These are phyloP conservation scores for Fusarium sulawesiense DNA, from an alignment of 2,329 filamentous ascomycete species.

Conservation along the genomic window DNA sequence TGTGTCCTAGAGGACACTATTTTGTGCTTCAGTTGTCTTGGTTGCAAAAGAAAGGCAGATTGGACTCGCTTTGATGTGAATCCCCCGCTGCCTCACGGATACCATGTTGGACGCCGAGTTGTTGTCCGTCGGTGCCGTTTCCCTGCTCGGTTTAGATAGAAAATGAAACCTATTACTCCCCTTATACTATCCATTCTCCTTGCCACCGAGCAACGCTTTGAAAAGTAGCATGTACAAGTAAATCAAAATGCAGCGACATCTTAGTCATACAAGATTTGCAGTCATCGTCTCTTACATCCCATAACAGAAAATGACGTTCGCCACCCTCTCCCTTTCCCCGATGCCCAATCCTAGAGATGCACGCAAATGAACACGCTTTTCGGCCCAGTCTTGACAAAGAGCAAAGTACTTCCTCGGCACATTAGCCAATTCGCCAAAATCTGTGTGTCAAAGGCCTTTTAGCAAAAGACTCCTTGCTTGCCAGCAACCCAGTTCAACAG, in stretches of 20 bases:
- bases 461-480: slow-evolving; percentile 48
- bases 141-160: slow-evolving; percentile 41
- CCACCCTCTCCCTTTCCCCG: slow-evolving; percentile 44
- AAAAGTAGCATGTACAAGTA: slow-evolving; percentile 34
- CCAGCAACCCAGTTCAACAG: slow-evolving; percentile 40
- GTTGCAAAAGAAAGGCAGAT: slow-evolving; percentile 43
- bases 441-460: slow-evolving; percentile 48
- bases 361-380: slow-evolving; percentile 58
- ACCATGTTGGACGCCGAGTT: slow-evolving; percentile 32
- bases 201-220: slow-evolving; percentile 23
- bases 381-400: slow-evolving; percentile 49
- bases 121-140: slow-evolving; percentile 33
- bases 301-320: slow-evolving; percentile 41
- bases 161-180: slow-evolving; percentile 47
- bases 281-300: slow-evolving; percentile 37
- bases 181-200: slow-evolving; percentile 24
- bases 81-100: slow-evolving; percentile 38
- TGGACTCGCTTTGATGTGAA: slow-evolving; percentile 46
- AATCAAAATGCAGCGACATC: slow-evolving; percentile 39
- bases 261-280: slow-evolving; percentile 50
- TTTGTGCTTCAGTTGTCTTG: slow-evolving; percentile 37
- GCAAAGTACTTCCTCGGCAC: slow-evolving; percentile 51
- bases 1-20: slow-evolving; percentile 44
- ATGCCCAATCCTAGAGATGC: slow-evolving; percentile 56
- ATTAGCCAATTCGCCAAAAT: slow-evolving; percentile 42